Percentiles rank a stretch among this genome's conserved stretches.
These are phyloP conservation scores for Zalerion maritima DNA, from an alignment of 495 filamentous ascomycete genomes.

Conservation along the genomic window DNA sequence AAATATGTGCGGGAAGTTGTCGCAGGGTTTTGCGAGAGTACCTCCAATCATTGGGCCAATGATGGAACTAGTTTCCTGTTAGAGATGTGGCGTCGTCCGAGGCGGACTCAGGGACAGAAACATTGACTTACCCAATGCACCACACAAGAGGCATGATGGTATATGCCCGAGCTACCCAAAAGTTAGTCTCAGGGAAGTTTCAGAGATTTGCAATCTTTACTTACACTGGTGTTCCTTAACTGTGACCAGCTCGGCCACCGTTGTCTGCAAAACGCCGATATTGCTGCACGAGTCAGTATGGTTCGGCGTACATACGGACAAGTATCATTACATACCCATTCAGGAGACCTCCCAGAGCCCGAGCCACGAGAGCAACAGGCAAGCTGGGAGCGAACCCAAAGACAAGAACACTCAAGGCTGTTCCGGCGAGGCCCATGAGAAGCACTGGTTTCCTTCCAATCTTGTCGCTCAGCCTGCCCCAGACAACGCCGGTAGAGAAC, in stretches of 20 bases:
- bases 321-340: conserved; percentile 56
- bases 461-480: conserved; percentile 84
- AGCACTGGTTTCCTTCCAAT: conserved; percentile 89
- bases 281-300: conserved; percentile 36
- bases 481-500: conserved; percentile 76
- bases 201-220: conserved; percentile 14
- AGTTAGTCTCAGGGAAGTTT: conserved; percentile 16
- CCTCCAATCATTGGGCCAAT: conserved; percentile 85
- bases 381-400: conserved; percentile 87
- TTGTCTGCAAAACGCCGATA: conserved; percentile 88
- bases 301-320: conserved; percentile 2
- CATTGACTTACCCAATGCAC: conserved; percentile 62
- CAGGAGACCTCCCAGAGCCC: conserved; percentile 77
- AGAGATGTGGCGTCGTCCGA: conserved; percentile 3
- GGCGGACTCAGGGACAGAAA: background rate
- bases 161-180: conserved; percentile 58
- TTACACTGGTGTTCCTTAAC: conserved; percentile 80
- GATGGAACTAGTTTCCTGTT: conserved; percentile 38
- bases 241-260: conserved; percentile 82
- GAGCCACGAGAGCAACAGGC: conserved; percentile 68
- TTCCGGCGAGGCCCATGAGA: conserved; percentile 73
- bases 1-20: conserved; percentile 68
- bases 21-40: conserved; percentile 71
- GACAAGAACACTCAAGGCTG: conserved; percentile 80
- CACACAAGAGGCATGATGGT: conserved; percentile 96